phyloP scores from a whole-genome alignment of 1,284 basidiomycete genomes.

The Ustilago shanxiensis region DNA sequence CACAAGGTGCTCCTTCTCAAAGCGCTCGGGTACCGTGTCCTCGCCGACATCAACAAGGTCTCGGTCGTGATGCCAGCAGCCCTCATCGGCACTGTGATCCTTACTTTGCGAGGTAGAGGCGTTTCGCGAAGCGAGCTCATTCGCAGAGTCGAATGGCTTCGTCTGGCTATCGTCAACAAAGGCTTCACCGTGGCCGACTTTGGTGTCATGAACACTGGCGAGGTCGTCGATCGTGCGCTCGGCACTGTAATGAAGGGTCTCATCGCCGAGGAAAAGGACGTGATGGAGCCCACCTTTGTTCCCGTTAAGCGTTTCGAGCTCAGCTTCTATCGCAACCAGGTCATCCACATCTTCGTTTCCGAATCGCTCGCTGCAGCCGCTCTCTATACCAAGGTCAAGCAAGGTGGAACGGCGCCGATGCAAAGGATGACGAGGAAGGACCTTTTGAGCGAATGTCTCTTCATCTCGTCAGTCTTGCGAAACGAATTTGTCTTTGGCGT shows the following conservation, averaged over 20 bases:
- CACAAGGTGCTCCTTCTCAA: conserved; percentile 67
- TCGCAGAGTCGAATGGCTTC: conserved; percentile 67
- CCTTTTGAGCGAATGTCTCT: conserved; percentile 61
- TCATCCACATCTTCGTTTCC: conserved; percentile 67
- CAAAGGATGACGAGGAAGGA: conserved; percentile 66
- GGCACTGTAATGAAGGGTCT: conserved; percentile 68
- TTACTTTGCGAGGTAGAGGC: conserved; percentile 70
- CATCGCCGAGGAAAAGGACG: conserved; percentile 64
- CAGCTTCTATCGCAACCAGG: conserved; percentile 71
- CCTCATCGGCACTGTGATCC: conserved; percentile 69
- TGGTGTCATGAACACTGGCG: conserved; percentile 58
- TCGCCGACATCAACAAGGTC: conserved; percentile 70
- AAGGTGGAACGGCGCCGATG: conserved; percentile 66
- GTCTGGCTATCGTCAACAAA: conserved; percentile 63
- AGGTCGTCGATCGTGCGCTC: conserved; percentile 68
- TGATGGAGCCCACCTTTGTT: conserved; percentile 70
- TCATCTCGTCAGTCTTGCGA: conserved; percentile 68
- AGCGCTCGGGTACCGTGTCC: conserved; percentile 69
- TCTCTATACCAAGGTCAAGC: conserved; percentile 70
- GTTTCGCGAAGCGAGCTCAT: conserved; percentile 70
- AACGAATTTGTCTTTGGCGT: conserved; percentile 71
- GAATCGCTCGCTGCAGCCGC: conserved; percentile 61
- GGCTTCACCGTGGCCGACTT: conserved; percentile 71
- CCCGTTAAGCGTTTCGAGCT: conserved; percentile 70
- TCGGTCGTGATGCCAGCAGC: conserved; percentile 71